These are phyloP conservation scores for Crithidia bombi DNA, from an alignment of 208 protist species.

Conservation along the genomic window DNA sequence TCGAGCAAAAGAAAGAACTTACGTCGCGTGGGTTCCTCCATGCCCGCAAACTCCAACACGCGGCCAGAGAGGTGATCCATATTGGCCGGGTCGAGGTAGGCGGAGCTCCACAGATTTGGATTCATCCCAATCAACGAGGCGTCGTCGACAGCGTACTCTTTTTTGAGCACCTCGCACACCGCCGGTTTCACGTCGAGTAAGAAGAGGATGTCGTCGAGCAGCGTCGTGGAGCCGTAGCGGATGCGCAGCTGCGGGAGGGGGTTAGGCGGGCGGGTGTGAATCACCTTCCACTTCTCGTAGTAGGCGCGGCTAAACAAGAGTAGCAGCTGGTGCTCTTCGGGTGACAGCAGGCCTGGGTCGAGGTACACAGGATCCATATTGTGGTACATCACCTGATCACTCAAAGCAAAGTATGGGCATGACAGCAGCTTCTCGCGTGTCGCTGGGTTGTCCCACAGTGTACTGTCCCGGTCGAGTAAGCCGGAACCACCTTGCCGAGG, in stretches of 20 bases:
- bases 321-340: slow-evolving; percentile 86
- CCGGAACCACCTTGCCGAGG: slow-evolving; percentile 60
- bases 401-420: slow-evolving; percentile 90
- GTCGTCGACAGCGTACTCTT: slow-evolving; percentile 84
- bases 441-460: slow-evolving; percentile 71
- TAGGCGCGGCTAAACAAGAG: slow-evolving; percentile 87
- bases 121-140: slow-evolving; percentile 84
- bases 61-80: slow-evolving; percentile 87
- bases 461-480: slow-evolving; percentile 47
- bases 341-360: slow-evolving; percentile 79
- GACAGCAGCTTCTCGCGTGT: slow-evolving; percentile 58
- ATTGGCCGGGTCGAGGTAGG: slow-evolving; percentile 82
- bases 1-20: slow-evolving; percentile 73
- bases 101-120: slow-evolving; percentile 68
- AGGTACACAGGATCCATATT: slow-evolving; percentile 89
- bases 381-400: slow-evolving; percentile 88
- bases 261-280: slow-evolving; percentile 61
- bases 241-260: slow-evolving; percentile 66
- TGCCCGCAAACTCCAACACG: slow-evolving; percentile 82
- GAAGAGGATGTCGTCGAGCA: slow-evolving; percentile 74
- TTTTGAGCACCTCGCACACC: slow-evolving; percentile 60
- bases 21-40: slow-evolving; percentile 44
- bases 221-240: slow-evolving; percentile 52
- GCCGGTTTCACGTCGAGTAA: slow-evolving; percentile 49
- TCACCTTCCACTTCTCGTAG: slow-evolving; percentile 83